These are phyloP conservation scores for Ceraceosorus guamensis DNA, from an alignment of 1,284 basidiomycete genomes.

Conservation along the genomic window DNA sequence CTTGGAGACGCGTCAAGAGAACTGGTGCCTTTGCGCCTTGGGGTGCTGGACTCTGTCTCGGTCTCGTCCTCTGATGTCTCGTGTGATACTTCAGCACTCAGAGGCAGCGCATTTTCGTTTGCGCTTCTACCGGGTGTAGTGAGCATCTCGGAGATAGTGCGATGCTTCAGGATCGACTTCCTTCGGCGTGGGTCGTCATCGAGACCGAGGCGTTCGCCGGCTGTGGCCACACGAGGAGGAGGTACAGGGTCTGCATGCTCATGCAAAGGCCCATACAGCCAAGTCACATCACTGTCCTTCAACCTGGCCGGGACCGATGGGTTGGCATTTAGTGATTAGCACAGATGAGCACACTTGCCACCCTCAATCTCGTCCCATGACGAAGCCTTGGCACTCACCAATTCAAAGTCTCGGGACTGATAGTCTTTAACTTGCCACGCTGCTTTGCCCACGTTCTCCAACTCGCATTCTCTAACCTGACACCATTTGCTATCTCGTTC, in stretches of 20 bases:
- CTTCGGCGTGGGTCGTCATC: conserved; percentile 43
- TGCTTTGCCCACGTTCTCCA: conserved; percentile 99
- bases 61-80: conserved; percentile 46
- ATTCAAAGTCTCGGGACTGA: conserved; percentile 93
- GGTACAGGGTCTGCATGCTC: conserved; percentile 57
- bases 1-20: neutral
- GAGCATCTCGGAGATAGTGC: conserved; percentile 84
- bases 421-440: conserved; percentile 87
- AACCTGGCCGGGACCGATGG: conserved; percentile 59
- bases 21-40: neutral
- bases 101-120: conserved; percentile 2
- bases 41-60: conserved; percentile 14
- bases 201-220: conserved; percentile 55
- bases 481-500: conserved; percentile 93
- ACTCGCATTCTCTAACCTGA: conserved; percentile 89
- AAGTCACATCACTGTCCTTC: conserved; percentile 97
- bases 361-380: too few species aligned
- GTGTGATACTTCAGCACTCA: conserved; percentile 12
- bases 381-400: conserved; percentile 60
- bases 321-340: too few species aligned
- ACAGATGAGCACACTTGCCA: too few species aligned
- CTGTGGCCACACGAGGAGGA: conserved; percentile 53
- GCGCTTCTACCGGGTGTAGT: conserved; percentile 49
- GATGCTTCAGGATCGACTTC: conserved; percentile 93
- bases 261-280: conserved; percentile 95